Percentiles rank a stretch among this genome's conserved stretches.
phyloP scores from a whole-genome alignment of 306 rosid genomes.

The Erythrophleum fordii region DNA sequence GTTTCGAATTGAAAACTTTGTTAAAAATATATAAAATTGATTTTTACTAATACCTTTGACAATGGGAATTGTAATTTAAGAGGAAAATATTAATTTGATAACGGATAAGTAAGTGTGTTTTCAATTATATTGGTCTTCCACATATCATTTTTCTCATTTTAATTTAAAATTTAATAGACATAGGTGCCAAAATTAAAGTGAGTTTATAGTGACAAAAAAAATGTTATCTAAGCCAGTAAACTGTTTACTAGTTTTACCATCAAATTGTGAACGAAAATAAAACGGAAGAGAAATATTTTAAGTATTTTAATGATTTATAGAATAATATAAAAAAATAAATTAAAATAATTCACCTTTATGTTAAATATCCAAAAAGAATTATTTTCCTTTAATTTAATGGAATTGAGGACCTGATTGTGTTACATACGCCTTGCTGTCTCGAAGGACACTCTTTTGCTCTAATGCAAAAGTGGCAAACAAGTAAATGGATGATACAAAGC shows the following conservation, averaged over 20 bases:
- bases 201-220: too few species aligned
- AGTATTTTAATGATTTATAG: too few species aligned
- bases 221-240: too few species aligned
- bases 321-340: too few species aligned
- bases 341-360: too few species aligned
- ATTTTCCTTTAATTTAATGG: not conserved
- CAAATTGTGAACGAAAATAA: too few species aligned
- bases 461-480: constrained; percentile 65
- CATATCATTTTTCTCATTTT: not conserved
- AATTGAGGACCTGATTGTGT: not conserved
- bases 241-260: too few species aligned
- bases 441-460: constrained; percentile 35
- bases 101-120: not conserved
- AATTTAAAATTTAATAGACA: not conserved
- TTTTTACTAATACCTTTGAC: not conserved
- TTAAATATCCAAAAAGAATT: too few species aligned
- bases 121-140: not conserved
- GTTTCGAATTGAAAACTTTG: not conserved
- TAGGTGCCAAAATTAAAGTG: not conserved
- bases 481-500: constrained; percentile 40
- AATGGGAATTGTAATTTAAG: not conserved
- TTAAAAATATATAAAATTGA: not conserved
- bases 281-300: too few species aligned
- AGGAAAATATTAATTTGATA: not conserved
- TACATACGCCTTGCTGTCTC: constrained; percentile 42